These are phyloP conservation scores for Thraustochytrium striatum DNA, from an alignment of 352 stramenopile species.

Conservation along the genomic window DNA sequence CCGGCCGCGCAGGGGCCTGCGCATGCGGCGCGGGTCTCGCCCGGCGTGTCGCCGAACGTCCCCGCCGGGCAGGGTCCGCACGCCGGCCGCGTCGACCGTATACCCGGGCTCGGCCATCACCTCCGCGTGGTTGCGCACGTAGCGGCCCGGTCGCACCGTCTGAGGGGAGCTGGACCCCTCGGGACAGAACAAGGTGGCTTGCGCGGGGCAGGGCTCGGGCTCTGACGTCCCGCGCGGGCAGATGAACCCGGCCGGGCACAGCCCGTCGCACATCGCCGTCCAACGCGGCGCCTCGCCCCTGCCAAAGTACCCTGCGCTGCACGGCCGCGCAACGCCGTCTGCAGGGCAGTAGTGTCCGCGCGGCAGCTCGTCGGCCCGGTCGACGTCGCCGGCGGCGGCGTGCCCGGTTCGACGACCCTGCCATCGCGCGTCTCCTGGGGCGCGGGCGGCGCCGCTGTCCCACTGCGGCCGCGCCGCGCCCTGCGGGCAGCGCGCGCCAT, in stretches of 20 bases:
- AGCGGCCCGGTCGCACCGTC: conserved; percentile 45
- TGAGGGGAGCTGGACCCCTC: conserved; percentile 50
- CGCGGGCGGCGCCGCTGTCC: too few species aligned
- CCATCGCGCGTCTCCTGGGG: too few species aligned
- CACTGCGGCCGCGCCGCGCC: too few species aligned
- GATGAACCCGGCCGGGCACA: conserved; percentile 56
- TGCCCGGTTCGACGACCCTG: too few species aligned
- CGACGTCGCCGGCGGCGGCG: not conserved
- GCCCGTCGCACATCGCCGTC: conserved; percentile 47
- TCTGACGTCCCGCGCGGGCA: conserved; percentile 50
- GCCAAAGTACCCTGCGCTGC: not conserved
- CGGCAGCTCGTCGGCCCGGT: not conserved
- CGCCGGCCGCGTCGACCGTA: conserved; percentile 42
- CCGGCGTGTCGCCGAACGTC: conserved; percentile 58
- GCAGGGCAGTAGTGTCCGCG: conserved; percentile 40
- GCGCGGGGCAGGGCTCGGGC: conserved; percentile 1
- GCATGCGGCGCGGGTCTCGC: conserved; percentile 61
- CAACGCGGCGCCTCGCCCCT: not conserved
- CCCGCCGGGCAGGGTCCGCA: conserved; percentile 63
- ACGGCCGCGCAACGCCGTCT: not conserved
- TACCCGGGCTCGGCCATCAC: conserved; percentile 49
- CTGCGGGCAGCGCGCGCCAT: too few species aligned
- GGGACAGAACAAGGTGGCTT: conserved; percentile 52
- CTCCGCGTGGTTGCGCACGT: conserved; percentile 49
- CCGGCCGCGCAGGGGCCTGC: conserved; percentile 63